Evolutionary conservation across 495 filamentous ascomycete genomes (phyloP).

Genomic region (Hypoxylon cercidicola): DNA sequence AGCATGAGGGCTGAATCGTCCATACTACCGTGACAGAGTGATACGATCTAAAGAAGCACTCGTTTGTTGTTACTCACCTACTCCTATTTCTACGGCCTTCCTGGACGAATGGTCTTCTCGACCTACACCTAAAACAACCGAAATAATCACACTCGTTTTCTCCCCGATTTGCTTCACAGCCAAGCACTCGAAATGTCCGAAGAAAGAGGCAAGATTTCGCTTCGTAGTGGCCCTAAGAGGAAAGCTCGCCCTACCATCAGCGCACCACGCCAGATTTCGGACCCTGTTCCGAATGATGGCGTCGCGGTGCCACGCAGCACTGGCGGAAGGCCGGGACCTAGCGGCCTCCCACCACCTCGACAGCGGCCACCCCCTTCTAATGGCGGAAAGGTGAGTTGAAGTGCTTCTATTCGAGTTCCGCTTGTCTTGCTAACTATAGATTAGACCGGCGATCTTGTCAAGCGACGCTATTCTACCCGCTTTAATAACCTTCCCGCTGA

Average conservation of each 20-base stretch:
- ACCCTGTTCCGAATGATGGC: slow-evolving; percentile 62
- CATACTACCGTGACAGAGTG: too few species aligned
- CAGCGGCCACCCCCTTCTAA: slow-evolving; percentile 55
- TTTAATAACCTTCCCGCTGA: slow-evolving; percentile 80
- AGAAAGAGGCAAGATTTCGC: slow-evolving; percentile 80
- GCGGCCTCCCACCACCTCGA: slow-evolving; percentile 47
- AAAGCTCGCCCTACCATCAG: slow-evolving; percentile 81
- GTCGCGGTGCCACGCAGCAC: slow-evolving; percentile 45
- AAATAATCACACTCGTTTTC: not conserved
- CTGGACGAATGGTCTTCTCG: slow-evolving; percentile 13
- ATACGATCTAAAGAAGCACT: slow-evolving; percentile 2
- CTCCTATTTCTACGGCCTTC: slow-evolving; percentile 1
- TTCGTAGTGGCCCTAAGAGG: slow-evolving; percentile 81
- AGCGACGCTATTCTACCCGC: slow-evolving; percentile 89
- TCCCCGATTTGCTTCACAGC: not conserved
- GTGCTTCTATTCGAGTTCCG: not conserved
- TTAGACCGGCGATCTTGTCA: slow-evolving; percentile 88
- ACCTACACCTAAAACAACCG: slow-evolving; percentile 8
- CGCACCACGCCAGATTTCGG: slow-evolving; percentile 83
- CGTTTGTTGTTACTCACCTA: slow-evolving; percentile 2
- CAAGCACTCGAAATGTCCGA: slow-evolving; percentile 62
- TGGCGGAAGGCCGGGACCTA: slow-evolving; percentile 46
- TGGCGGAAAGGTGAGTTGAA: slow-evolving; percentile 52
- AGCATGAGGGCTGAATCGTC: not conserved
- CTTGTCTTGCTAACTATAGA: not conserved